These are phyloP conservation scores for Aspergillus viridinutans DNA, from an alignment of 2,329 filamentous ascomycete species.

Conservation along the genomic window DNA sequence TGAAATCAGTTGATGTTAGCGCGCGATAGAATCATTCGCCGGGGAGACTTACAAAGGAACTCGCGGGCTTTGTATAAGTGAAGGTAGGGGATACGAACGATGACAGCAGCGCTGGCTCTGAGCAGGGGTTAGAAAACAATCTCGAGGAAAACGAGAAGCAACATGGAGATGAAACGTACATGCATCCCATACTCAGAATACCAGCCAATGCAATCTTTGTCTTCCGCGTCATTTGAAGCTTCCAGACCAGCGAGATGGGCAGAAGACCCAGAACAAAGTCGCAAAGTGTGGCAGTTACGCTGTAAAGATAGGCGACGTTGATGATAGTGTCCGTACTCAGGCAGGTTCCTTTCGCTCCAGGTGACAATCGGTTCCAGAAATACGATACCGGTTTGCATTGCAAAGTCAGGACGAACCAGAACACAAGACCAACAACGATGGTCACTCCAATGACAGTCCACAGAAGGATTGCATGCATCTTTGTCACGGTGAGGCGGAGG, in stretches of 20 bases:
- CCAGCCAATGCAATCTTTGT: conserved; percentile 51
- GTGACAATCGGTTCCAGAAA: conserved; percentile 45
- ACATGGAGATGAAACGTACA: conserved; percentile 29
- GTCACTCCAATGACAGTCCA: conserved; percentile 46
- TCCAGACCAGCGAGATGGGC: conserved; percentile 52
- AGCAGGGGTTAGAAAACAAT: conserved; percentile 19
- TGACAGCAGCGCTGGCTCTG: conserved; percentile 34
- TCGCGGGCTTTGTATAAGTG: conserved; percentile 29
- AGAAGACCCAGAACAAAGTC: conserved; percentile 53
- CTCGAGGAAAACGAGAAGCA: not conserved
- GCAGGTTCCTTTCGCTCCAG: conserved; percentile 33
- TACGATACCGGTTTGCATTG: conserved; percentile 51
- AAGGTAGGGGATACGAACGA: conserved; percentile 34
- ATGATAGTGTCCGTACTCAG: conserved; percentile 46
- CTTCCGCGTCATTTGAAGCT: conserved; percentile 51
- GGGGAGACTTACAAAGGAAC: conserved; percentile 31
- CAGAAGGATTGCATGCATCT: conserved; percentile 45
- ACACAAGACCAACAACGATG: conserved; percentile 43
- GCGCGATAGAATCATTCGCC: not conserved
- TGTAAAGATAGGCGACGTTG: conserved; percentile 51
- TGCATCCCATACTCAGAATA: conserved; percentile 55
- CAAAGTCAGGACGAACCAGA: conserved; percentile 50
- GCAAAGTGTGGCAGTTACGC: conserved; percentile 43
- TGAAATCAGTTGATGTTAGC: not conserved
- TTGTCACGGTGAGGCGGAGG: conserved; percentile 47